A percentile compares a stretch with the other conserved stretches of the same genome.
Conservation (phyloP, 2,329 filamentous ascomycete genomes). For the Septoria petroselini region DNA sequence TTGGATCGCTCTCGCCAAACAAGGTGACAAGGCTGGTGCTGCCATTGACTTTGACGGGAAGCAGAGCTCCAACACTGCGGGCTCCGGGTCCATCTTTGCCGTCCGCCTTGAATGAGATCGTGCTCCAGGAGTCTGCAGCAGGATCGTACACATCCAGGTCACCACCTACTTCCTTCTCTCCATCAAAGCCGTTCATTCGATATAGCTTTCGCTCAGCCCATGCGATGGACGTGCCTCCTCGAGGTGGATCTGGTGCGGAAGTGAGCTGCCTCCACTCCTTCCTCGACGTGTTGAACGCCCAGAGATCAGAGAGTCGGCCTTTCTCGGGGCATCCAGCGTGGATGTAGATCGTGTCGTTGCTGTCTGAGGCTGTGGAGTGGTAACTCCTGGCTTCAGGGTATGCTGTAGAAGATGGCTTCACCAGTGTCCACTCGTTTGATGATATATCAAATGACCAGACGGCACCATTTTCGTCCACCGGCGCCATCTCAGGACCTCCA, state of each 20-base stretch:
- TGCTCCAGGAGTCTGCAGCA: slow-evolving; percentile 43
- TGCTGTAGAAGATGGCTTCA: slow-evolving; percentile 51
- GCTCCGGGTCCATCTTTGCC: slow-evolving; percentile 47
- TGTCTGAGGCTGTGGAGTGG: slow-evolving; percentile 64
- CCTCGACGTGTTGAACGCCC: slow-evolving; percentile 68
- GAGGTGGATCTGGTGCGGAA: slow-evolving; percentile 62
- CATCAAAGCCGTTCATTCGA: slow-evolving; percentile 79
- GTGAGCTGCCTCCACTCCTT: slow-evolving; percentile 66
- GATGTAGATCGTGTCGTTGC: slow-evolving; percentile 67
- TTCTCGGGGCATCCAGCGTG: slow-evolving; percentile 70
- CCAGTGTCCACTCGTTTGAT: slow-evolving; percentile 62
- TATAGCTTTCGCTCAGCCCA: slow-evolving; percentile 64
- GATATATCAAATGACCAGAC: slow-evolving; percentile 74
- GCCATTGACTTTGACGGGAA: slow-evolving; percentile 42
- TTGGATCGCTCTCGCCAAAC: slow-evolving; percentile 56
- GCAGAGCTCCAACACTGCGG: slow-evolving; percentile 50
- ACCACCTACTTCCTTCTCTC: slow-evolving; percentile 65
- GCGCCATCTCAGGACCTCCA: slow-evolving; percentile 64
- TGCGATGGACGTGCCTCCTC: slow-evolving; percentile 67
- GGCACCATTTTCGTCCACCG: slow-evolving; percentile 69
- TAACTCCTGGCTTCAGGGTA: slow-evolving; percentile 67
- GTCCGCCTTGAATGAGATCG: slow-evolving; percentile 42
- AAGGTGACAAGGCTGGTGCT: slow-evolving; percentile 47
- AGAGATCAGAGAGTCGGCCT: slow-evolving; percentile 66
- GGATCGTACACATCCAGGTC: slow-evolving; percentile 61